Base-by-base conservation (phyloP, 805 yeast genomes). In the Cyberlindnera suaveolens region DNA sequence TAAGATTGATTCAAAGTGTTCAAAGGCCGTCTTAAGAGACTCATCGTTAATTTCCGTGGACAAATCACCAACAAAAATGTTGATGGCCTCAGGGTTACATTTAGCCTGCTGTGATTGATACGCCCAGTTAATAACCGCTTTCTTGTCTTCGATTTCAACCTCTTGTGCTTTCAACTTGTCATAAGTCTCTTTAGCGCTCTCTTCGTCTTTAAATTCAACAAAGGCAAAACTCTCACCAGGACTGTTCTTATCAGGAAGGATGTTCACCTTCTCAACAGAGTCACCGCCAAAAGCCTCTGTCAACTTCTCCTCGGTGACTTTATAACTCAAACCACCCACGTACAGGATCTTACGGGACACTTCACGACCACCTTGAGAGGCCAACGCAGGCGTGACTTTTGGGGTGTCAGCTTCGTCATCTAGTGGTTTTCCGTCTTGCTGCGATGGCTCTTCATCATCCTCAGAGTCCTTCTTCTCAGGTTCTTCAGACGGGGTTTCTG, bases 1-100 rank as follows among this genome's bases (percentile, higher is more conserved):
- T 38, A 77, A 67, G 54, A 85, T 67, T 1, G 88, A 74, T 15
- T 70, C 68, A 61, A 75, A 84, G 43, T 69, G 67, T 5, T 67
- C 52, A 58, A 88, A 88, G 11, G 83, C 70, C 36, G 62, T 65
- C 40, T 70, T 70, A 48, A 88, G 71, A 15, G 77, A 59, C 51
- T 84, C 95, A 63, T 89, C 96, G 58, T 85, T 81, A 31, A 89
- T 82, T 55, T 89, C 95, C 7, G 83, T 72, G 33, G 87, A 78
- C 52, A 88, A 72, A 60, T 89, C 96, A 45, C 96, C 96, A 29
- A 89, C 87, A 62, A 88, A 89, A 40, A 89, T 68, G 58, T 85
- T 86, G 64, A 70, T 84, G 32, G 77, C 67, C n/a, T 74, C 80
- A 30, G 56, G 53, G 41, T 67, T 70, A 27, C 72, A 67, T 48